Percentiles rank a stretch among this genome's conserved stretches.
Conservation (phyloP, 75 land plant species). For the Pseudotsuga menziesii region DNA sequence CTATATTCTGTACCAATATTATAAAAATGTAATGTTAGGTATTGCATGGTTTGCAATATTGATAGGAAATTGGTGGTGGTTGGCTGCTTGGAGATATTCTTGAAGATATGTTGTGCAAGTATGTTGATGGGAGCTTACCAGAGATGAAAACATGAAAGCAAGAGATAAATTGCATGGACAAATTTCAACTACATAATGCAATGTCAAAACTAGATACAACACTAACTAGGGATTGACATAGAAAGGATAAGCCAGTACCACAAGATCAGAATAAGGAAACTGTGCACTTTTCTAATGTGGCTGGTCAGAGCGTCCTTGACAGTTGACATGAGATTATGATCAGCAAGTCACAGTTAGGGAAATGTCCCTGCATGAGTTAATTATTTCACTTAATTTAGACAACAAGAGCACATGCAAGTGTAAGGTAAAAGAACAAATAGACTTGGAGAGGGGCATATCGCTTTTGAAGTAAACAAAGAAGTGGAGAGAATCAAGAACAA, state of each 20-base stretch:
- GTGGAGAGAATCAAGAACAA: too few species aligned
- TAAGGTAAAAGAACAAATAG: too few species aligned
- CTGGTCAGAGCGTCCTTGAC: constrained; percentile 29
- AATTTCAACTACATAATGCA: constrained; percentile 35
- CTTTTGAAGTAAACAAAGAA: too few species aligned
- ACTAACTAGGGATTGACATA: constrained; percentile 27
- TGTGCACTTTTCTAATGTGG: constrained; percentile 30
- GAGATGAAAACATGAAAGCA: constrained; percentile 40
- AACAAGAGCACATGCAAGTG: constrained; percentile 20
- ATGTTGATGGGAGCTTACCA: constrained; percentile 58
- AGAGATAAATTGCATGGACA: constrained; percentile 25
- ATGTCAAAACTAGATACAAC: constrained; percentile 26
- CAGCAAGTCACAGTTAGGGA: constrained; percentile 21
- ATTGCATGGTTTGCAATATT: not conserved
- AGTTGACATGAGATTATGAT: constrained; percentile 11
- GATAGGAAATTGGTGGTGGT: constrained; percentile 84
- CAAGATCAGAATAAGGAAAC: constrained; percentile 46
- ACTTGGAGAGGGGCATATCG: too few species aligned
- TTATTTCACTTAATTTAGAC: constrained; percentile 25
- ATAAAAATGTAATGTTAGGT: too few species aligned
- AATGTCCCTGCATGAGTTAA: constrained; percentile 30
- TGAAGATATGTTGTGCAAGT: constrained; percentile 84
- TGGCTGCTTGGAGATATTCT: constrained; percentile 77
- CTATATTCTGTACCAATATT: too few species aligned
- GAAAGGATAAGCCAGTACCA: constrained; percentile 42